Evolutionary conservation across 2,329 filamentous ascomycete species (phyloP).

Genomic region (Cladophialophora exuberans): DNA sequence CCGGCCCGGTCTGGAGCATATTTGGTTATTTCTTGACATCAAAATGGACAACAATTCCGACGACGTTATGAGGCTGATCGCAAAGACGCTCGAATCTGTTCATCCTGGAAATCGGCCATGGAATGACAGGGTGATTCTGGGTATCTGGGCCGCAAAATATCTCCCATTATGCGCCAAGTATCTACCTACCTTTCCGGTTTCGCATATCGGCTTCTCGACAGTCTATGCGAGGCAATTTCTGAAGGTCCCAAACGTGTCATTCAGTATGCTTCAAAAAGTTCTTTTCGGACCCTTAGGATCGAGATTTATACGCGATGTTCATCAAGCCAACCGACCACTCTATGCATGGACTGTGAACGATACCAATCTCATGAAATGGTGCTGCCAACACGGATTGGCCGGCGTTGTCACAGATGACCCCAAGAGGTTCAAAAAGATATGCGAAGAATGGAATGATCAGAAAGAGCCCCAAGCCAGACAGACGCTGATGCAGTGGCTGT

Average conservation of each 20-base stretch:
- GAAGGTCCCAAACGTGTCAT: conserved; percentile 67
- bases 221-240: conserved; percentile 73
- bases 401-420: conserved; percentile 88
- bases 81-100: conserved; percentile 63
- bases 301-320: conserved; percentile 67
- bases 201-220: conserved; percentile 48
- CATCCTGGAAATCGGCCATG: conserved; percentile 59
- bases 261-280: conserved; percentile 74
- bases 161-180: conserved; percentile 65
- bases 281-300: conserved; percentile 70
- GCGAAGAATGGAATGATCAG: conserved; percentile 30
- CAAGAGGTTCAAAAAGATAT: conserved; percentile 55
- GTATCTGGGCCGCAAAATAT: conserved; percentile 78
- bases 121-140: conserved; percentile 74
- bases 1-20: conserved; percentile 63
- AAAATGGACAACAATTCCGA: conserved; percentile 63
- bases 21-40: conserved; percentile 87
- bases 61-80: conserved; percentile 71
- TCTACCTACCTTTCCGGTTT: conserved; percentile 45
- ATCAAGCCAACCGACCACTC: conserved; percentile 61
- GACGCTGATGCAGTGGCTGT: conserved; percentile 29
- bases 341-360: conserved; percentile 89
- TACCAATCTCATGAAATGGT: conserved; percentile 78
- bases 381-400: conserved; percentile 67
- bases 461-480: conserved; percentile 20